These are phyloP conservation scores for Astrephomene gubernaculifera DNA, from an alignment of 139 green algal species.

Conservation along the genomic window DNA sequence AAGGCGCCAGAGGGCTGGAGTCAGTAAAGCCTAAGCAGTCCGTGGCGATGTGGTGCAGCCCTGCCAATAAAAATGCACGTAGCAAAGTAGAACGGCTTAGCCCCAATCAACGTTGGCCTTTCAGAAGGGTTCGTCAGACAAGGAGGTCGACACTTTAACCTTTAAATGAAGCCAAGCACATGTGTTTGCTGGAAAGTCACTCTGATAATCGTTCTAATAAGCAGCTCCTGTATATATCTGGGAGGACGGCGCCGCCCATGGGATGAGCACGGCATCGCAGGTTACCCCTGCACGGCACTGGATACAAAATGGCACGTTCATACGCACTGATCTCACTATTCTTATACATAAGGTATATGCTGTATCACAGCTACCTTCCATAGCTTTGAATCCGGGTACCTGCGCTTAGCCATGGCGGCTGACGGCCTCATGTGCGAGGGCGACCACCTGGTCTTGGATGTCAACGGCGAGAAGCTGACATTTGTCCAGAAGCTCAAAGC, in stretches of 20 bases:
- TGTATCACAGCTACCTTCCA: not conserved
- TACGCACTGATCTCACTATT: too few relatives aligned
- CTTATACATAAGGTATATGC: not conserved
- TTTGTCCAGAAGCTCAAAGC: conserved; percentile 53
- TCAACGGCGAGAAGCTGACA: conserved; percentile 72
- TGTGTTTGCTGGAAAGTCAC: not conserved
- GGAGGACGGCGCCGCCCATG: not conserved
- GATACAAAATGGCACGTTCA: too few relatives aligned
- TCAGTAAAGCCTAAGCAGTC: too few relatives aligned
- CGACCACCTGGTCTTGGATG: conserved; percentile 73
- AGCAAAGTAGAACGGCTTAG: too few relatives aligned
- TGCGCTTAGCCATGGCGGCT: not conserved
- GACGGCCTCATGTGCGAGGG: conserved; percentile 60
- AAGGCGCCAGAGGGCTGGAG: conserved; percentile 2
- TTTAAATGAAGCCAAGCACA: not conserved
- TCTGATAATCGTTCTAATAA: not conserved
- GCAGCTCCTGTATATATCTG: not conserved
- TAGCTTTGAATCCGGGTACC: not conserved
- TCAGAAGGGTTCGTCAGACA: too few relatives aligned
- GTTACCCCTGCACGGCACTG: not conserved
- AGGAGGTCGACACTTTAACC: not conserved
- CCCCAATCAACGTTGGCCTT: too few relatives aligned
- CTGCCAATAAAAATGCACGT: too few relatives aligned
- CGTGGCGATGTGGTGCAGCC: too few relatives aligned
- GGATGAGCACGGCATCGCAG: not conserved